Conservation (phyloP, 192 early-diverging fungal species). For the Coemansia asiatica region DNA sequence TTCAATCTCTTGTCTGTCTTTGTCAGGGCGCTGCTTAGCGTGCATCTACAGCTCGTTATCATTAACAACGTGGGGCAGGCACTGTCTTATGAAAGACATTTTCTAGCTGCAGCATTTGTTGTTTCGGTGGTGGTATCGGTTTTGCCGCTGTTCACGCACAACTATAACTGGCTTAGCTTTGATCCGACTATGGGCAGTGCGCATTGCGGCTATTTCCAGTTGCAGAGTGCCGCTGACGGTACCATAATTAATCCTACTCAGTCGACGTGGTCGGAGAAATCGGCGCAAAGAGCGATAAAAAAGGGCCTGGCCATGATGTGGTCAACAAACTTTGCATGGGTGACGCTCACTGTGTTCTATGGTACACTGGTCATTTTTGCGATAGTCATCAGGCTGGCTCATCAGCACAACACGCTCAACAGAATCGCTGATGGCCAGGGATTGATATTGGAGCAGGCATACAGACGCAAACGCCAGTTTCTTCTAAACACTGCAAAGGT, state of each 20-base stretch:
- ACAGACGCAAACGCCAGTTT: constrained; percentile 34
- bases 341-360: constrained; percentile 49
- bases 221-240: constrained; percentile 11
- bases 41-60: constrained; percentile 47
- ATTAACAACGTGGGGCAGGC: constrained; percentile 31
- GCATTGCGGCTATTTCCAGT: constrained; percentile 45
- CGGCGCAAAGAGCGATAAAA: constrained; percentile 30
- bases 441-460: constrained; percentile 20
- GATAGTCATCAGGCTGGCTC: constrained; percentile 42
- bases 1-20: constrained; percentile 50
- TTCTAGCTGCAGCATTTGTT: constrained; percentile 19
- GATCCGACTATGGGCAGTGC: constrained; percentile 42
- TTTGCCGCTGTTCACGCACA: constrained; percentile 34
- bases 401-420: constrained; percentile 24
- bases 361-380: constrained; percentile 42
- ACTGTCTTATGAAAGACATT: constrained; percentile 40
- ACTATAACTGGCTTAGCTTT: constrained; percentile 42
- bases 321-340: constrained; percentile 49
- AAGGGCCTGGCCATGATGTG: constrained; percentile 49
- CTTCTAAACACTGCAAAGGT: constrained; percentile 31
- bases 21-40: constrained; percentile 44
- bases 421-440: constrained; percentile 16
- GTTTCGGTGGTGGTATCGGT: constrained; percentile 31
- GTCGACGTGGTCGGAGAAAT: constrained; percentile 23
- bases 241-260: not conserved